These are phyloP conservation scores for Geum urbanum DNA, from an alignment of 306 rosid species.

Conservation along the genomic window DNA sequence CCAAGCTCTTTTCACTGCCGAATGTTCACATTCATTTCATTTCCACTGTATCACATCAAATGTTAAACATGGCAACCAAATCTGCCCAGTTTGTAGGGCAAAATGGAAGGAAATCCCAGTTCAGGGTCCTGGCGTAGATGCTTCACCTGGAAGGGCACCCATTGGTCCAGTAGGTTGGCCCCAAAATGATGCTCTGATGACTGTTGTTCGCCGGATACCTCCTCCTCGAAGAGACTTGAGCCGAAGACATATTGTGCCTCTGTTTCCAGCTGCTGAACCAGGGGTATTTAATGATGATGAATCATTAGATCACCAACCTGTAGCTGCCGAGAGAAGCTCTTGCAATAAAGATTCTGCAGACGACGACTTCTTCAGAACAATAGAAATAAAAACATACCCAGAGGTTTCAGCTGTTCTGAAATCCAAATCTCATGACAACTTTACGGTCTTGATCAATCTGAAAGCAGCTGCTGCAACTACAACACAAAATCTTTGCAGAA, in stretches of 20 bases:
- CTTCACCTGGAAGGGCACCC: conserved; percentile 48
- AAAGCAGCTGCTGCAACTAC: conserved; percentile 61
- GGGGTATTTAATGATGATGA: conserved; percentile 81
- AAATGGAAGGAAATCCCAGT: conserved; percentile 95
- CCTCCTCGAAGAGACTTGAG: conserved; percentile 65
- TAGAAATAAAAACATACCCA: conserved; percentile 67
- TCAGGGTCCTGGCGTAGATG: conserved; percentile 53
- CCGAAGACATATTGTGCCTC: conserved; percentile 71
- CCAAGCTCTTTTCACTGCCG: conserved; percentile 91
- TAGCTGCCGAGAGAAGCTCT: conserved; percentile 37
- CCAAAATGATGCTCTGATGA: conserved; percentile 80
- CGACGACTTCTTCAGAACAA: conserved; percentile 32
- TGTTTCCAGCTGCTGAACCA: conserved; percentile 75
- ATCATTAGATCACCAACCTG: conserved; percentile 52
- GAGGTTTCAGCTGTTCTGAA: conserved; percentile 66
- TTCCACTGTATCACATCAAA: conserved; percentile 88
- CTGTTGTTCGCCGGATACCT: conserved; percentile 67
- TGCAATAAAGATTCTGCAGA: conserved; percentile 32
- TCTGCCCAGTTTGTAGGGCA: conserved; percentile 95
- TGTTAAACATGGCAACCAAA: conserved; percentile 84
- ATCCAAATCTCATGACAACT: conserved; percentile 46
- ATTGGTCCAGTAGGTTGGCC: conserved; percentile 67
- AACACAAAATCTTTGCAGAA: conserved; percentile 37
- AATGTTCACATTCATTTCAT: conserved; percentile 95
- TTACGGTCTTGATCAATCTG: conserved; percentile 75